Conservation (phyloP, 495 filamentous ascomycete species). For the Neurospora discreta region DNA sequence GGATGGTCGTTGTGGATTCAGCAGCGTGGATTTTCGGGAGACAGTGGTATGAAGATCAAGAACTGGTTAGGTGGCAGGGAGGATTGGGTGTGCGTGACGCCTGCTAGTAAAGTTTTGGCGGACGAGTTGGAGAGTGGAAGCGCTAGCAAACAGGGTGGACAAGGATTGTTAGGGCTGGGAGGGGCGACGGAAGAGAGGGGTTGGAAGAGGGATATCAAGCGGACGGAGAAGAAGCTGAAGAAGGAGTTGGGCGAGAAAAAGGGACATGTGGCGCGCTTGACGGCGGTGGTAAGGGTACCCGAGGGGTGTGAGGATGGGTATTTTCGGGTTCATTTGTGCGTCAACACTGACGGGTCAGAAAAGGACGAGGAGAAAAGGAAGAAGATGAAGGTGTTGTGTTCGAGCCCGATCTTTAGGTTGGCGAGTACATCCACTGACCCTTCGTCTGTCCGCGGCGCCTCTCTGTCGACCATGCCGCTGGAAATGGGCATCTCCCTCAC, state of each 20-base stretch:
- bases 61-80: conserved; percentile 42
- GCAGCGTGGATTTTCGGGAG: conserved; percentile 54
- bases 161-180: background rate
- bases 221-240: conserved; percentile 41
- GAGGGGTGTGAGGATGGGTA: conserved; percentile 54
- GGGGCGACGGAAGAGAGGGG: conserved; percentile 33
- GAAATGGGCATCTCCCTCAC: conserved; percentile 51
- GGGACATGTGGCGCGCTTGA: conserved; percentile 46
- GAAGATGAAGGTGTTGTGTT: conserved; percentile 44
- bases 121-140: conserved; percentile 37
- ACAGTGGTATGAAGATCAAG: conserved; percentile 56
- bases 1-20: conserved; percentile 52
- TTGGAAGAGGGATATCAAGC: conserved; percentile 56
- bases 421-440: conserved; percentile 48
- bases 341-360: conserved; percentile 22
- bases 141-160: background rate
- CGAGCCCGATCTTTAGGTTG: conserved; percentile 53
- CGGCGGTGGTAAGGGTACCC: conserved; percentile 51
- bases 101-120: conserved; percentile 31
- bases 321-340: conserved; percentile 51
- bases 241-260: conserved; percentile 29
- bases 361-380: conserved; percentile 1
- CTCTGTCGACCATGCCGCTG: conserved; percentile 49
- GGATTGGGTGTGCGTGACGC: conserved; percentile 56
- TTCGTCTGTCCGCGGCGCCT: conserved; percentile 47